Evolutionary conservation across 495 filamentous ascomycete genomes (phyloP).

Genomic region (Trichoderma asperelloides): DNA sequence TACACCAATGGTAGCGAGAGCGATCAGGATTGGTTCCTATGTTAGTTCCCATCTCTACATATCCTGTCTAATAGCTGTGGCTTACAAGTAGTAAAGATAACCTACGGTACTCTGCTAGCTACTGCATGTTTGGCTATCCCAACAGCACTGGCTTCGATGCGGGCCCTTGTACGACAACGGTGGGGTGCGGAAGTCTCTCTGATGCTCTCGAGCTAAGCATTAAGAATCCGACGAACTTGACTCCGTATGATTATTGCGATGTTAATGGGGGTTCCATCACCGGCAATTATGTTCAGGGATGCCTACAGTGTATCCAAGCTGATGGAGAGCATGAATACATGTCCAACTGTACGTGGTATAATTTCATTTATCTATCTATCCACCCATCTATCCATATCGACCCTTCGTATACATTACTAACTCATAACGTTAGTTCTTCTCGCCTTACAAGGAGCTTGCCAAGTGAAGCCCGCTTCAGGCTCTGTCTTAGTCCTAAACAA

Average conservation of each 20-base stretch:
- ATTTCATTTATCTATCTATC: not conserved
- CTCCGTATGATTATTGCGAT: conserved; percentile 32
- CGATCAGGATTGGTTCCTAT: conserved; percentile 44
- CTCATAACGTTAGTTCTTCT: conserved; percentile 25
- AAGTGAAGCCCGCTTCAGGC: conserved; percentile 35
- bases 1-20: conserved; percentile 33
- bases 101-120: conserved; percentile 33
- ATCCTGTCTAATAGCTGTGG: not conserved
- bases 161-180: conserved; percentile 33
- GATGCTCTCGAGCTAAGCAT: conserved; percentile 24
- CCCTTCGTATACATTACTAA: conserved; percentile 16
- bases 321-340: conserved; percentile 28
- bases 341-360: conserved; percentile 27
- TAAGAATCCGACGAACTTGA: conserved; percentile 20
- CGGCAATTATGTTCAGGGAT: conserved; percentile 20
- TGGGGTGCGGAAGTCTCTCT: conserved; percentile 30
- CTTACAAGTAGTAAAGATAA: conserved; percentile 30
- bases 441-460: conserved; percentile 40
- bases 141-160: conserved; percentile 29
- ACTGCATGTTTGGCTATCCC: conserved; percentile 38
- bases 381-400: too few relatives aligned
- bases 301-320: conserved; percentile 31
- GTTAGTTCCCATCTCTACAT: conserved; percentile 23
- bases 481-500: conserved; percentile 34
- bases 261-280: conserved; percentile 23